Evolutionary conservation across 2,329 filamentous ascomycete species (phyloP), one percentile per base, ranked within the genome.

Genomic region (Tolypocladium inflatum): DNA sequence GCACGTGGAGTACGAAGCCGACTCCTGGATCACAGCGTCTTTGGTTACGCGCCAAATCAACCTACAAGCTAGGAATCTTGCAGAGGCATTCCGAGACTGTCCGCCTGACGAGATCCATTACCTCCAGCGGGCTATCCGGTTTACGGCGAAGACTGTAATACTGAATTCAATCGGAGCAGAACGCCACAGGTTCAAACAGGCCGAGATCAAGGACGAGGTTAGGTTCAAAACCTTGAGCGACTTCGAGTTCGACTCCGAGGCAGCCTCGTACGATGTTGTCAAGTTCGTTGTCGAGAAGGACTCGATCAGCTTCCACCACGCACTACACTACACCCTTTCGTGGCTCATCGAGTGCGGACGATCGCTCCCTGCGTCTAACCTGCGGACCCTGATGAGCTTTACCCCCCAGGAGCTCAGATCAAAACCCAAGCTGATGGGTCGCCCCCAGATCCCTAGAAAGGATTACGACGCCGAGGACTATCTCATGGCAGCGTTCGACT

Each of bases 1-100:
- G 68, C 94, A 99, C 70, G 90, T 99, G 38, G 95, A 99, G 71
- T 99, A 97, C 68, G 94, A 99, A 73, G 95, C 92, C 2, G 95
- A 99, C 73, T 89, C 91, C 23, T 99, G 94, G 94, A 97, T 99
- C 56, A 95, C 90, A 59, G 93, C 94, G 4, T 96, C 92, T 8
- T 80, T 97, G 55, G 89, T 99, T 59, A 97, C 94, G 55, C 84
- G 93, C 55, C 93, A 99, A 71, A 93, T 99, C 71, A 97, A 97
- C 69, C 86, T 90, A 57, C 82, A 97, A 42, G 96, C 93, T 67
- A 83, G 92, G 62, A 89, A 94, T 66, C 88, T 97, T 59, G 87
- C 91, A 0, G 90, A 96, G 65, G 87, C 94, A 0, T 99, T 96
- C 78, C 83, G 85, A 55, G 83, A 86, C 67, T 81, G 81, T 48